Percentiles rank a stretch among this genome's conserved stretches.
Conservation (phyloP, 352 stramenopile species). For the Pelagophyceae sp. region DNA sequence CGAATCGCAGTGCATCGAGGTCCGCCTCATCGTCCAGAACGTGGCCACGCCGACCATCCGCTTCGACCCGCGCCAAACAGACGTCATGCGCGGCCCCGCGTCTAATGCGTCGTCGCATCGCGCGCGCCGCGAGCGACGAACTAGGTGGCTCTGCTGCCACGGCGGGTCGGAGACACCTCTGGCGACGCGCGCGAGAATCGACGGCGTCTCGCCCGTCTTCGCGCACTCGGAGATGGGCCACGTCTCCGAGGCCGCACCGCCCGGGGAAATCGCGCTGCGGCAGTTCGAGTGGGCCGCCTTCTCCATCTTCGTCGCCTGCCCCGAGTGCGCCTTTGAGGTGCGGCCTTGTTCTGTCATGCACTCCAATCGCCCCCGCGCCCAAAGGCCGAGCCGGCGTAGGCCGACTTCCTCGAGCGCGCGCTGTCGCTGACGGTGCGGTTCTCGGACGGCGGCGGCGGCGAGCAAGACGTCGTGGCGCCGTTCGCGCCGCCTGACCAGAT, state of each 20-base stretch:
- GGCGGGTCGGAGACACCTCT: background rate
- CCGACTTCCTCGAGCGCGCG: slow-evolving; percentile 14
- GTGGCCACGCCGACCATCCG: background rate
- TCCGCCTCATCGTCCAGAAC: slow-evolving; percentile 5
- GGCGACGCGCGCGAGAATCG: background rate
- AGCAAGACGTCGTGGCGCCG: background rate
- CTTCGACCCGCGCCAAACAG: background rate
- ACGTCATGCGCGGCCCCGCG: background rate
- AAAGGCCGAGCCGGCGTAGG: too few species aligned
- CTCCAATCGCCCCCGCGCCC: too few species aligned
- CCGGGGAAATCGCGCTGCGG: background rate
- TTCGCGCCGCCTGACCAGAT: background rate
- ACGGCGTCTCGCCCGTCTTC: background rate
- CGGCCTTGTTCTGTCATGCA: too few species aligned
- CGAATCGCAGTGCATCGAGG: background rate
- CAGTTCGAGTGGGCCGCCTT: background rate
- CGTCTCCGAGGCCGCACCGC: background rate
- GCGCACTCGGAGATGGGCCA: background rate
- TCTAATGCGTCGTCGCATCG: too few species aligned
- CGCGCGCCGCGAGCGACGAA: too few species aligned
- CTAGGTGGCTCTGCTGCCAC: background rate
- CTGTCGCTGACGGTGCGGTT: background rate
- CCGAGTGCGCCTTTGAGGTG: slow-evolving; percentile 2
- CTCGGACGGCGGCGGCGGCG: background rate
- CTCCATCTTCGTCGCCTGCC: background rate